Evolutionary conservation across 2,329 filamentous ascomycete species (phyloP).

Genomic region (Pseudocercospora fijiensis): DNA sequence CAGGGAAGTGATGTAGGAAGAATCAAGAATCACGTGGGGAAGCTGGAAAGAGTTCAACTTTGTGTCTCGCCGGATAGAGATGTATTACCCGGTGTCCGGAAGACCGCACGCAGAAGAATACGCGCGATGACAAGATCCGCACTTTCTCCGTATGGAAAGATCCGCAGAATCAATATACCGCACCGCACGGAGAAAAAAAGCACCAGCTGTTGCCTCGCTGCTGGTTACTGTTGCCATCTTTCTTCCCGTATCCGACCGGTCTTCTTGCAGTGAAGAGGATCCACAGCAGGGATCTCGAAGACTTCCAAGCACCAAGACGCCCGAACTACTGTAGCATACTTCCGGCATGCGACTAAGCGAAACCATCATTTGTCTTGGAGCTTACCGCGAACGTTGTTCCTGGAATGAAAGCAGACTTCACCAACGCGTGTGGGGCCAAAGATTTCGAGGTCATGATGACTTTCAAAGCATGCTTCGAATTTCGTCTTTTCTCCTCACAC

Average conservation of each 20-base stretch:
- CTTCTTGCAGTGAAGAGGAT: constrained; percentile 2
- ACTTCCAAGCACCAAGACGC: neutral
- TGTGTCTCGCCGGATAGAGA: neutral
- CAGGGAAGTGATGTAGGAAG: constrained; percentile 4
- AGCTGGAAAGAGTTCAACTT: neutral
- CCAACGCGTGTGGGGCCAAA: neutral
- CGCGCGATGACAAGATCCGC: neutral
- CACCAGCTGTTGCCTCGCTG: neutral
- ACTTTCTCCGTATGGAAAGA: neutral
- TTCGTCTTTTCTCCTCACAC: constrained; percentile 11
- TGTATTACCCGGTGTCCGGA: neutral
- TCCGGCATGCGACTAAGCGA: constrained; percentile 13
- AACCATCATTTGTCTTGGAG: constrained; percentile 6
- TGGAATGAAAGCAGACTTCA: constrained; percentile 1
- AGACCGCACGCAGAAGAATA: neutral
- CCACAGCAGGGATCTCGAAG: constrained; percentile 3
- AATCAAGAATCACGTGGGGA: neutral
- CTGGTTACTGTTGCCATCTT: neutral
- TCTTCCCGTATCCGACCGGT: neutral
- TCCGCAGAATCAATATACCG: neutral
- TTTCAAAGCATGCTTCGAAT: neutral
- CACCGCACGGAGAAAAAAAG: neutral
- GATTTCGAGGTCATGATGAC: neutral
- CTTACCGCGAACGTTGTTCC: constrained; percentile 6
- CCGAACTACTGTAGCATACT: constrained; percentile 5